phyloP scores from a whole-genome alignment of 140 eudicot species.

The Flaveria floridana region DNA sequence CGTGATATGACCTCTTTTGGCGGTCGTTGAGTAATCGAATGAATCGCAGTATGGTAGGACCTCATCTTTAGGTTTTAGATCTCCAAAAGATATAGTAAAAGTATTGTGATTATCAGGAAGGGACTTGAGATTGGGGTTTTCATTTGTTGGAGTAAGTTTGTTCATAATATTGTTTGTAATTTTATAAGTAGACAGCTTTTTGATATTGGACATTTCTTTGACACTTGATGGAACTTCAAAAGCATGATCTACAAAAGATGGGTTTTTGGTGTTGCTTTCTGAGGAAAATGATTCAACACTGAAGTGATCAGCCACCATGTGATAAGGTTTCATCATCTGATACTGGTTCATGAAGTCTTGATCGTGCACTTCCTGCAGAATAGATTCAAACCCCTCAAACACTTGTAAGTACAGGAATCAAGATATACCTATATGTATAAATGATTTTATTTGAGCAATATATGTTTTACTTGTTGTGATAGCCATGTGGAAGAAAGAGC shows the following conservation, averaged over 20 bases:
- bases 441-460: neutral
- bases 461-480: constrained; percentile 13
- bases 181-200: constrained; percentile 24
- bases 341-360: constrained; percentile 43
- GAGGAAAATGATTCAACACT: constrained; percentile 43
- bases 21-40: constrained; percentile 19
- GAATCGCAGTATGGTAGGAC: constrained; percentile 33
- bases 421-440: neutral
- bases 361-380: constrained; percentile 40
- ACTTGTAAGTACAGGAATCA: constrained; percentile 3
- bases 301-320: constrained; percentile 32
- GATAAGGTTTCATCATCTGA: constrained; percentile 42
- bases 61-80: constrained; percentile 39
- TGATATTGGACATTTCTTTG: neutral
- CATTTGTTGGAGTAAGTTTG: neutral
- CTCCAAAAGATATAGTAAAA: constrained; percentile 44
- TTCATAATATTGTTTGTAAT: constrained; percentile 17
- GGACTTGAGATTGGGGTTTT: constrained; percentile 21
- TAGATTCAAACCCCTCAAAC: neutral
- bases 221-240: constrained; percentile 21
- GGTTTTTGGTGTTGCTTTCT: constrained; percentile 40
- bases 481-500: constrained; percentile 15
- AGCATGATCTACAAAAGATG: constrained; percentile 35
- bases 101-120: constrained; percentile 30
- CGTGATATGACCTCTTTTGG: constrained; percentile 21